phyloP scores from a whole-genome alignment of 768 basidiomycete genomes.

The Boletellus ananas region DNA sequence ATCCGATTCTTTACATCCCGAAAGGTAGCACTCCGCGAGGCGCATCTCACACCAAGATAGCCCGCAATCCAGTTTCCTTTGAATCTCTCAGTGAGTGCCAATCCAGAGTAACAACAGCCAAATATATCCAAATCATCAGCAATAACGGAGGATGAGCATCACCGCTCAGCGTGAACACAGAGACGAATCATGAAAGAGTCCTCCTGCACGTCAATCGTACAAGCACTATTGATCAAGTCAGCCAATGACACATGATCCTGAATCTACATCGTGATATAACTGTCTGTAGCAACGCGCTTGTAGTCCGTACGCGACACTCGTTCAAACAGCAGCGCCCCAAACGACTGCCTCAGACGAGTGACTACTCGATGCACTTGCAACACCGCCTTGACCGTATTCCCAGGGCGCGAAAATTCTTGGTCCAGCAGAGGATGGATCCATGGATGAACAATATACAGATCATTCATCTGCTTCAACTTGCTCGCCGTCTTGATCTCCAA shows the following conservation, averaged over 20 bases:
- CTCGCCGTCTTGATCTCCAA: constrained; percentile 7
- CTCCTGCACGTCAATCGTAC: no score
- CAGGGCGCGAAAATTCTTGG: not conserved
- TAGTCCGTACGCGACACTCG: not conserved
- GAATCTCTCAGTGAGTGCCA: no score
- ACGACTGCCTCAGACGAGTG: constrained; percentile 3
- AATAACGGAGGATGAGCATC: no score
- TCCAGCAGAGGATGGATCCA: constrained; percentile 11
- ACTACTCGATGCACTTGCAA: not conserved
- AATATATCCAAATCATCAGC: no score
- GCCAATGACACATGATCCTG: not conserved
- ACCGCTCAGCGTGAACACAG: no score
- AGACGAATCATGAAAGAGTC: no score
- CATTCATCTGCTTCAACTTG: not conserved
- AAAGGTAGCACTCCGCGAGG: no score
- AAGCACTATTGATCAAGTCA: not conserved
- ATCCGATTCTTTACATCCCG: no score
- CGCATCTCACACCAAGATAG: no score
- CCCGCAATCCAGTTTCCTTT: no score
- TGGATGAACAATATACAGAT: constrained; percentile 9
- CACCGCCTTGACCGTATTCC: no score
- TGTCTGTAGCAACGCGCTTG: constrained; percentile 12
- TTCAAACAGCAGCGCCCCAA: constrained; percentile 6
- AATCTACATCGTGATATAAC: constrained; percentile 5
- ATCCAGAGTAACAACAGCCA: no score